Conservation (phyloP, 2,329 filamentous ascomycete species). For the Cordyceps pruinosa region DNA sequence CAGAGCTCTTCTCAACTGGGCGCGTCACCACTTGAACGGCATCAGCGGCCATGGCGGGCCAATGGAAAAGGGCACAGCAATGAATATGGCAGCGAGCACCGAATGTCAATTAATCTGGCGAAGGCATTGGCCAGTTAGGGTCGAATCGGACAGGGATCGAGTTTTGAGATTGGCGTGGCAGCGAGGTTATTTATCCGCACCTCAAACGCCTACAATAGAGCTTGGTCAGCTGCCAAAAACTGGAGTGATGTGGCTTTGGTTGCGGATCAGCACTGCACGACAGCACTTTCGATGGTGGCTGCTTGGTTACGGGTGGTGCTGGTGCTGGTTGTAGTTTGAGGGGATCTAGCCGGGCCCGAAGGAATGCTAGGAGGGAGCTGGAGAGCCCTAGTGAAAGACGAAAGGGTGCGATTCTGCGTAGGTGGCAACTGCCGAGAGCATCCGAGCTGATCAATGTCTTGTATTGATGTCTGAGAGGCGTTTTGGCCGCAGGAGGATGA, state of each 20-base stretch:
- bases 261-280: too few species aligned
- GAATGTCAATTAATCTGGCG: background rate
- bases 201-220: too few species aligned
- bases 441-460: background rate
- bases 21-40: background rate
- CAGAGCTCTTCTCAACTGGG: slow-evolving; percentile 1
- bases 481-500: background rate
- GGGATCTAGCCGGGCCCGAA: slow-evolving; percentile 1
- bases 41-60: background rate
- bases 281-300: too few species aligned
- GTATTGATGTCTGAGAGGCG: background rate
- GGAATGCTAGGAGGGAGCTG: background rate
- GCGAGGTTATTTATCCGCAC: background rate
- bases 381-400: too few species aligned
- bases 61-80: background rate
- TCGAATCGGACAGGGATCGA: background rate
- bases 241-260: background rate
- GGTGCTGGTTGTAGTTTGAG: background rate
- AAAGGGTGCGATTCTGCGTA: too few species aligned
- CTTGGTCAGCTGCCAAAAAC: background rate
- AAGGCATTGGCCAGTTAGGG: background rate
- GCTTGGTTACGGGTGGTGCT: background rate
- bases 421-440: background rate
- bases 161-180: background rate
- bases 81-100: background rate